Conservation (phyloP, 352 stramenopile species). For the Phytophthora pinifolia region DNA sequence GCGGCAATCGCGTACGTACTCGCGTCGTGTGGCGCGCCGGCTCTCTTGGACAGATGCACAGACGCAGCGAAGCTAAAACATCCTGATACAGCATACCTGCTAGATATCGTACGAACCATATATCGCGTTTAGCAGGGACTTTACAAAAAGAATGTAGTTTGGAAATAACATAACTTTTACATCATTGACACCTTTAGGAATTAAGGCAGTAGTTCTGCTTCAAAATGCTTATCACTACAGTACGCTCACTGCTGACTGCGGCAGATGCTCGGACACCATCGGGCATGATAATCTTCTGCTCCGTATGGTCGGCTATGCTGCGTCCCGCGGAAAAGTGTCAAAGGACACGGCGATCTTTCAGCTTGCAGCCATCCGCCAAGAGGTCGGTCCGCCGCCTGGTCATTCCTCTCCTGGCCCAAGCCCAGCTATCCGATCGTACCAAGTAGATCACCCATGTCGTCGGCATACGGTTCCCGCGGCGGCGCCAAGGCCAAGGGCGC, state of each 20-base stretch:
- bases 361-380: slow-evolving; percentile 5
- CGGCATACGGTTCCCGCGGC: slow-evolving; percentile 60
- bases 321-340: slow-evolving; percentile 6
- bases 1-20: too few relatives aligned
- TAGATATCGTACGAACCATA: too few relatives aligned
- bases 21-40: too few relatives aligned
- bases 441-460: slow-evolving; percentile 45
- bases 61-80: too few relatives aligned
- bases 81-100: too few relatives aligned
- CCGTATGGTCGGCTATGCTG: slow-evolving; percentile 1
- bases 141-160: too few relatives aligned
- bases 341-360: slow-evolving; percentile 22
- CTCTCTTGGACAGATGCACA: too few relatives aligned
- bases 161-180: too few relatives aligned
- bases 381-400: slow-evolving; percentile 5
- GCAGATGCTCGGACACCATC: slow-evolving; percentile 10
- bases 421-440: neutral
- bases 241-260: neutral
- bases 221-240: too few relatives aligned
- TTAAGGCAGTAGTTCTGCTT: too few relatives aligned
- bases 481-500: slow-evolving; percentile 68
- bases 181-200: too few relatives aligned
- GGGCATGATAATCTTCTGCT: slow-evolving; percentile 5
- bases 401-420: neutral
- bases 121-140: too few relatives aligned